Evolutionary conservation across 2,329 filamentous ascomycete species (phyloP).

Genomic region (Stemphylium beticola): DNA sequence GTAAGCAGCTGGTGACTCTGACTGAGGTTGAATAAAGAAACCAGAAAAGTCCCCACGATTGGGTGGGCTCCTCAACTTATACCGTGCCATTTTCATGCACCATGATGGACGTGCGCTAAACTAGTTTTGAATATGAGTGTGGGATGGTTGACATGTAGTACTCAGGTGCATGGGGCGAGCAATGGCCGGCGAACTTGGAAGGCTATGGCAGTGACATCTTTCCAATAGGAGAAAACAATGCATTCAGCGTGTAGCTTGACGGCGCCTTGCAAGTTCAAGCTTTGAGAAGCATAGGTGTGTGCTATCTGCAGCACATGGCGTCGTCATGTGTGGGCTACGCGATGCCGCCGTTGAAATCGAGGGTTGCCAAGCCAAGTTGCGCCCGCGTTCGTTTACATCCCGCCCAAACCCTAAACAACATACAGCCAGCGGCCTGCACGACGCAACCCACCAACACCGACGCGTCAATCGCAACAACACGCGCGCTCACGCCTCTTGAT

Average conservation of each 20-base stretch:
- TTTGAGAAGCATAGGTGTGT: no score
- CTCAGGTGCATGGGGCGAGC: conserved; percentile 3
- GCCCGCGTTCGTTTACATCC: conserved; percentile 20
- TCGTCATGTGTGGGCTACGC: not conserved
- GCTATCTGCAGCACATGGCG: no score
- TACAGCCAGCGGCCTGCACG: conserved; percentile 13
- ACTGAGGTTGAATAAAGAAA: conserved; percentile 26
- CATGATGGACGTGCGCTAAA: conserved; percentile 24
- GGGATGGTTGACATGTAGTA: conserved; percentile 15
- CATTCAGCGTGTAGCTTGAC: no score
- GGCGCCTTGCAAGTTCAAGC: not conserved
- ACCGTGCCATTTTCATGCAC: conserved; percentile 17
- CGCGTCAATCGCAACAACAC: conserved; percentile 18
- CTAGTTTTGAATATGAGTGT: conserved; percentile 1
- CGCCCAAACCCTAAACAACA: conserved; percentile 30
- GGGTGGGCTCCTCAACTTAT: conserved; percentile 30
- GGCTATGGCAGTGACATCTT: not conserved
- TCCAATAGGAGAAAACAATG: no score
- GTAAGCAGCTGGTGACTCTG: conserved; percentile 10
- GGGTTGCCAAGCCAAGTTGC: conserved; percentile 15
- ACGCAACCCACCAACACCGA: conserved; percentile 10
- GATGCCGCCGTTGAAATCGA: not conserved
- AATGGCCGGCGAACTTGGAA: not conserved
- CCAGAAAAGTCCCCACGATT: conserved; percentile 28
- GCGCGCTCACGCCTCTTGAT: conserved; percentile 19